Conservation (phyloP, 1,284 basidiomycete genomes). For the Cutaneotrichosporon sp. region DNA sequence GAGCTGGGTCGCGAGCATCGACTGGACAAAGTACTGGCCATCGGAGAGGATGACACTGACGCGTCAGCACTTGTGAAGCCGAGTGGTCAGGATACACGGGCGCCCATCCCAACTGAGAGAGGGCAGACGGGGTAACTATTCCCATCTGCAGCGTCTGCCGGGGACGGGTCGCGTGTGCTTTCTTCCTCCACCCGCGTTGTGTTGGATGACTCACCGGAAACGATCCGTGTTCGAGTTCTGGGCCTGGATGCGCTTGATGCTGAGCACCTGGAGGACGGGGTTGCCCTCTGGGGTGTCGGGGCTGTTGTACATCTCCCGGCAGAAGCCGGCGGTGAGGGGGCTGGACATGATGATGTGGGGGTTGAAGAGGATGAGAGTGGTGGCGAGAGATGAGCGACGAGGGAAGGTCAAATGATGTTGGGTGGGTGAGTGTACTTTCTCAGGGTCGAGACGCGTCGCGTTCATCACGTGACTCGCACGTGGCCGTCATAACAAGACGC, state of each 20-base stretch:
- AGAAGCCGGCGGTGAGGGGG: conserved; percentile 47
- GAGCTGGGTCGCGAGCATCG: conserved; percentile 93
- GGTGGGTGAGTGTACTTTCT: conserved; percentile 15
- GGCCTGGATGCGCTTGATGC: conserved; percentile 69
- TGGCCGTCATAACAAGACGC: conserved; percentile 5
- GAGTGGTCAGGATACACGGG: not conserved
- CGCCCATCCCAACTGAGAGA: not conserved
- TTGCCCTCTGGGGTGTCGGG: conserved; percentile 47
- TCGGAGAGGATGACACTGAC: conserved; percentile 62
- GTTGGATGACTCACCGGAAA: conserved; percentile 44
- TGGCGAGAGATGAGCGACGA: not conserved
- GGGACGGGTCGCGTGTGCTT: not conserved
- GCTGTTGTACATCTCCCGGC: conserved; percentile 34
- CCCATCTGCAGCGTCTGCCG: not conserved
- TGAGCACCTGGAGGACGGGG: conserved; percentile 76
- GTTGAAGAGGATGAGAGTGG: conserved; percentile 14
- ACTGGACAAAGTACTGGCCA: conserved; percentile 78
- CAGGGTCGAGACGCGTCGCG: conserved; percentile 19
- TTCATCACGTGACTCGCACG: conserved; percentile 18
- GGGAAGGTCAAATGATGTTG: not conserved
- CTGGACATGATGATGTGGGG: conserved; percentile 31
- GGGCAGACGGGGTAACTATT: not conserved
- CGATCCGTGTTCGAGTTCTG: conserved; percentile 48
- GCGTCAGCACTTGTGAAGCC: not conserved
- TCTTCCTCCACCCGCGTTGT: not conserved